Conservation (phyloP, 352 stramenopile genomes). For the Phytophthora sp. region DNA sequence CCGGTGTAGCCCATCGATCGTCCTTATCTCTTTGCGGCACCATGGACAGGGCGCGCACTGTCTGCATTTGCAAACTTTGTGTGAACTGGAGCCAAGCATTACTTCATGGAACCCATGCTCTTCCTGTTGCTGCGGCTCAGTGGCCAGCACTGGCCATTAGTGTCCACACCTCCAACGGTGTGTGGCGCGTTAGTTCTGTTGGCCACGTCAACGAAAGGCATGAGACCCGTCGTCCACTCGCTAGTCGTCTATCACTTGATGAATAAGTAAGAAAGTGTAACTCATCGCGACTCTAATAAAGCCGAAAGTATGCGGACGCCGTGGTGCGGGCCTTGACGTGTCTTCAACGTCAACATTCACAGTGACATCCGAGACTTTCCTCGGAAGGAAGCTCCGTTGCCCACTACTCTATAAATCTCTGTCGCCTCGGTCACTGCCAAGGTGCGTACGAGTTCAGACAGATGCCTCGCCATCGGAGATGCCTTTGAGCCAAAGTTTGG, state of each 20-base stretch:
- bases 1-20: conserved; percentile 26
- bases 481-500: no score
- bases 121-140: no score
- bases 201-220: neutral
- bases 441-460: conserved; percentile 22
- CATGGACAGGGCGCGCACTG: conserved; percentile 28
- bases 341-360: conserved; percentile 2
- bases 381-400: neutral
- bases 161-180: no score
- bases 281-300: no score
- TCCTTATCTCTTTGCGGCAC: conserved; percentile 25
- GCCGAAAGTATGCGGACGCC: no score
- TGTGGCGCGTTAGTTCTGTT: conserved; percentile 2
- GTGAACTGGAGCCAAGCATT: conserved; percentile 13
- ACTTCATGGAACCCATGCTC: conserved; percentile 7
- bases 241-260: neutral
- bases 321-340: conserved; percentile 14
- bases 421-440: neutral
- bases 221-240: conserved; percentile 16
- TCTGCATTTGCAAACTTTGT: no score
- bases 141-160: no score
- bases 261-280: neutral
- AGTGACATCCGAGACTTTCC: neutral
- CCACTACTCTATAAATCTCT: neutral
- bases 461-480: no score